Percentiles rank a stretch among this genome's conserved stretches.
These are phyloP conservation scores for Pleurotus pulmonarius DNA, from an alignment of 768 basidiomycete genomes.

Conservation along the genomic window DNA sequence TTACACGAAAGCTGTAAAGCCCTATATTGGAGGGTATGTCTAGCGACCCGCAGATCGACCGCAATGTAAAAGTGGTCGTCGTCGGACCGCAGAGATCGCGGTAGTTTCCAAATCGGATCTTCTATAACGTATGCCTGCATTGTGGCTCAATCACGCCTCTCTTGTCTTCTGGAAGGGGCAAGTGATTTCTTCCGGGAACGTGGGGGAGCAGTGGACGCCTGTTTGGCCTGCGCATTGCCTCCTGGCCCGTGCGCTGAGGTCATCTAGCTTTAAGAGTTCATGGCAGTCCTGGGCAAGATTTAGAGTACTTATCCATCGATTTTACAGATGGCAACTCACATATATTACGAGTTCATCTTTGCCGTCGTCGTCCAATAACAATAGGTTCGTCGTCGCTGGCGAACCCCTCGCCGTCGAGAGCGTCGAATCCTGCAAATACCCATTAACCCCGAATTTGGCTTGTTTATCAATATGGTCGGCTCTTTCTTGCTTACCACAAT, in stretches of 20 bases:
- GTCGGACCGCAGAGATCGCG: conserved; percentile 5
- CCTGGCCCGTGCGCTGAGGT: conserved; percentile 3
- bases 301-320: background rate
- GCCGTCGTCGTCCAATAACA: conserved; percentile 1
- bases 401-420: conserved; percentile 1
- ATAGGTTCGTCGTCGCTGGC: conserved; percentile 6
- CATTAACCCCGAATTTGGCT: background rate
- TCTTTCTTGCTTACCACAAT: background rate
- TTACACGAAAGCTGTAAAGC: no score
- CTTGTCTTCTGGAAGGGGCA: background rate
- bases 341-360: background rate
- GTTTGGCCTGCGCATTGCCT: background rate
- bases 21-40: no score
- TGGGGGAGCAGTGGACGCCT: no score
- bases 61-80: background rate
- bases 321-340: conserved; percentile 2
- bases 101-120: background rate
- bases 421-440: background rate
- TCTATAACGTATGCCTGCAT: background rate
- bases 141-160: background rate
- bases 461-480: background rate
- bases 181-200: no score
- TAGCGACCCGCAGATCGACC: no score
- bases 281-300: background rate
- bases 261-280: conserved; percentile 1